These are phyloP conservation scores for Seiridium cupressi DNA, from an alignment of 2,329 filamentous ascomycete genomes.

Conservation along the genomic window DNA sequence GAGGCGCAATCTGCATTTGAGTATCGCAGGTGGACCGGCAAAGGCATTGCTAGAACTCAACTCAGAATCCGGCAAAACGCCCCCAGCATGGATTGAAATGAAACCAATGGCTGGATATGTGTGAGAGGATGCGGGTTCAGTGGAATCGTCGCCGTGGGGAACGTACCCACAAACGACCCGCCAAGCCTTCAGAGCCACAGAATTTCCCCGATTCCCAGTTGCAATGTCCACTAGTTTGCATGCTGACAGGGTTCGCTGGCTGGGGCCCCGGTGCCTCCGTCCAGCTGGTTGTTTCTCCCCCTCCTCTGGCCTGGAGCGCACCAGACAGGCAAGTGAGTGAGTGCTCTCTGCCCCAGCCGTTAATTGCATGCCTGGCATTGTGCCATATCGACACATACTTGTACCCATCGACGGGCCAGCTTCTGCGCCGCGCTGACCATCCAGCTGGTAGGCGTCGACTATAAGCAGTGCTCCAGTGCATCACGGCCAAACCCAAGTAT, in stretches of 20 bases:
- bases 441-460: no score
- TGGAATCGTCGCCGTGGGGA: constrained; percentile 6
- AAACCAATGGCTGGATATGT: not conserved
- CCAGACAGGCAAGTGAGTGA: no score
- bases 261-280: constrained; percentile 4
- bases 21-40: not conserved
- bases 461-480: no score
- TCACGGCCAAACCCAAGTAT: no score
- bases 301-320: not conserved
- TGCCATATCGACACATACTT: no score
- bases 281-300: not conserved
- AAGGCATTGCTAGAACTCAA: not conserved
- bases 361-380: no score
- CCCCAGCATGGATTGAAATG: not conserved
- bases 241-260: constrained; percentile 3
- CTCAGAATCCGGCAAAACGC: not conserved
- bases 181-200: constrained; percentile 2
- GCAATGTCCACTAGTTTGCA: constrained; percentile 5
- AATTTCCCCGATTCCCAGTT: constrained; percentile 8
- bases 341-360: no score
- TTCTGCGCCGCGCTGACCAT: no score
- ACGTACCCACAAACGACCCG: constrained; percentile 4
- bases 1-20: not conserved
- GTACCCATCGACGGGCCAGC: no score
- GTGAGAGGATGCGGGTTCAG: not conserved